Evolutionary conservation across 805 yeast species (phyloP).

Genomic region (Suhomyces canberraensis): DNA sequence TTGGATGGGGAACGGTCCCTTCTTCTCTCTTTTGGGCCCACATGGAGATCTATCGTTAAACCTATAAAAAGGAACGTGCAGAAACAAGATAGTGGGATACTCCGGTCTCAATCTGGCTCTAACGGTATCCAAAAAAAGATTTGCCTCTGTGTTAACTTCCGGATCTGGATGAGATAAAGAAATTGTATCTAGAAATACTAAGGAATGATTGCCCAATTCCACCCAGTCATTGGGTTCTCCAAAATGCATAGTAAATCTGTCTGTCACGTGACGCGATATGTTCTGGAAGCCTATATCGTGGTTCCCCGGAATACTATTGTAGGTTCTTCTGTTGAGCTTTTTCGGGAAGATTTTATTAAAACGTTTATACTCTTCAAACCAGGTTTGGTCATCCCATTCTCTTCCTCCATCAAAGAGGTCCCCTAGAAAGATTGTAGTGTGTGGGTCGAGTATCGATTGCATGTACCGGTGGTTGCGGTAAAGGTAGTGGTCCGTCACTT

Average conservation of each 20-base stretch:
- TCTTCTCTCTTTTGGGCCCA: constrained; percentile 74
- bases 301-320: constrained; percentile 70
- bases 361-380: constrained; percentile 70
- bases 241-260: constrained; percentile 67
- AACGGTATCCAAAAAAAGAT: constrained; percentile 45
- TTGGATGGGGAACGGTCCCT: constrained; percentile 58
- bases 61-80: constrained; percentile 88
- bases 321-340: constrained; percentile 40
- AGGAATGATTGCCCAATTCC: constrained; percentile 67
- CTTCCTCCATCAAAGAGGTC: constrained; percentile 96
- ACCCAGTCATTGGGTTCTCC: constrained; percentile 63
- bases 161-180: constrained; percentile 61
- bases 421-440: constrained; percentile 76
- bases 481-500: constrained; percentile 73
- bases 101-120: constrained; percentile 22
- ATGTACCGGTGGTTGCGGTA: constrained; percentile 67
- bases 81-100: constrained; percentile 63
- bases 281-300: constrained; percentile 96
- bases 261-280: constrained; percentile 51
- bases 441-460: constrained; percentile 63
- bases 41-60: constrained; percentile 61
- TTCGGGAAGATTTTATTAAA: constrained; percentile 66
- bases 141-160: constrained; percentile 48
- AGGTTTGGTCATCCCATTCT: constrained; percentile 66
- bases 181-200: constrained; percentile 76